Base-by-base conservation (phyloP, 805 yeast species). In the Pichia cabralensis region DNA sequence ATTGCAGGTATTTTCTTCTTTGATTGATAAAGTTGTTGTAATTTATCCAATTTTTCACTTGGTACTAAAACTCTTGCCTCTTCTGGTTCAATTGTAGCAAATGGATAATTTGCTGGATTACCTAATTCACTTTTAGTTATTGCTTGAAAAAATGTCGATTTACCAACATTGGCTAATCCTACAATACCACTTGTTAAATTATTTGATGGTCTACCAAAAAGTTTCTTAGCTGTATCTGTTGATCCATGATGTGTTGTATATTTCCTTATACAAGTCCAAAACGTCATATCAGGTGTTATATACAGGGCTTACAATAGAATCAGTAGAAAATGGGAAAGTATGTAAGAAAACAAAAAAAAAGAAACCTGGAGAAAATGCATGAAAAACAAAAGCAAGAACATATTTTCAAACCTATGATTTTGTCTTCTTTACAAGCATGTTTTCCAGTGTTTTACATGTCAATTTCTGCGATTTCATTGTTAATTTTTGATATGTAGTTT, bases 11-110 rank as follows among this genome's bases (percentile, higher is more conserved):
- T 58, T 31, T 62, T 61, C 39, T 65, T 66, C 28, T 58, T 56
- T 1, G 83, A 74, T 13, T 56, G 50, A 49, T 72, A 76, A 10
- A 76, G 40, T 10, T 56, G 40, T 30, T 63, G 59, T 28, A 77
- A 62, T 34, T 58, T 63, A 33, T 71, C 68, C 16, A 78, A 60
- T 38, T 69, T 64, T 15, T 55, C 49, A 10, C 74, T 67, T 39
- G 68, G 80, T 31, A 69, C 79, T 8, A 66, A 48, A 5, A 71
- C 71, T 33, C 67, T 57, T 22, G 79, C 76, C 51, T 76, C 80
- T 47, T 73, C 82, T 1, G 85, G 83, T 36, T 77, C 82, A 36
- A 78, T 79, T 8, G 86, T 78, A 8, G 86, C 86, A 57, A 76
- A 78, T 7, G 86, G 85, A 52, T 77, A 72, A 46, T 72, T 72